These are phyloP conservation scores for Fusarium austroafricanum DNA, from an alignment of 2,329 filamentous ascomycete genomes.

Conservation along the genomic window DNA sequence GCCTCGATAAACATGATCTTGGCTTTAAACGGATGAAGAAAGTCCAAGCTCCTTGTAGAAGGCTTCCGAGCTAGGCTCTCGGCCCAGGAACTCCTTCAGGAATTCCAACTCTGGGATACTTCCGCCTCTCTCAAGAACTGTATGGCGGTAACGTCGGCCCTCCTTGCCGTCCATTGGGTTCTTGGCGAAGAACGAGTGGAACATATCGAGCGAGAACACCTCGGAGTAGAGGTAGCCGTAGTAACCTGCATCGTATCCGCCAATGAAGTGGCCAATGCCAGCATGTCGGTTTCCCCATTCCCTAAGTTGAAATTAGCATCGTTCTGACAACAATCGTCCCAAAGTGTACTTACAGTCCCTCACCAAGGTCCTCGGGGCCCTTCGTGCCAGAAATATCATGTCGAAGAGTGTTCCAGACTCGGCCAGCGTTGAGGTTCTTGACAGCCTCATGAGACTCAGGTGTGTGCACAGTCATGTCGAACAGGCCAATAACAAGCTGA, in stretches of 20 bases:
- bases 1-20: neutral
- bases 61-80: slow-evolving; percentile 80
- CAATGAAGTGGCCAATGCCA: slow-evolving; percentile 84
- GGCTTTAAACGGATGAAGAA: slow-evolving; percentile 26
- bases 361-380: slow-evolving; percentile 75
- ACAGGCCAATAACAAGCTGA: slow-evolving; percentile 84
- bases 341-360: slow-evolving; percentile 59
- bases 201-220: slow-evolving; percentile 89
- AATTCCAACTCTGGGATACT: slow-evolving; percentile 85
- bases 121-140: slow-evolving; percentile 81
- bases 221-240: slow-evolving; percentile 81
- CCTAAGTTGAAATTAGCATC: slow-evolving; percentile 53
- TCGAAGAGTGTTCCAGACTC: slow-evolving; percentile 78
- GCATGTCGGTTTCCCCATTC: slow-evolving; percentile 83
- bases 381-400: slow-evolving; percentile 78
- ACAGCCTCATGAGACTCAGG: slow-evolving; percentile 76
- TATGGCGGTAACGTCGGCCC: slow-evolving; percentile 81
- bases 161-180: slow-evolving; percentile 82
- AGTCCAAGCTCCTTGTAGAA: slow-evolving; percentile 82
- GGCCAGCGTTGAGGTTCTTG: slow-evolving; percentile 72
- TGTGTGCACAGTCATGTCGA: slow-evolving; percentile 84
- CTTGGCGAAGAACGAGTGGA: slow-evolving; percentile 80
- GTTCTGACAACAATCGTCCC: neutral
- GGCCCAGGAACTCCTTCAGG: slow-evolving; percentile 80
- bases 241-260: slow-evolving; percentile 87